Conservation (phyloP, 257 asterid species). For the Plectranthus barbatus region DNA sequence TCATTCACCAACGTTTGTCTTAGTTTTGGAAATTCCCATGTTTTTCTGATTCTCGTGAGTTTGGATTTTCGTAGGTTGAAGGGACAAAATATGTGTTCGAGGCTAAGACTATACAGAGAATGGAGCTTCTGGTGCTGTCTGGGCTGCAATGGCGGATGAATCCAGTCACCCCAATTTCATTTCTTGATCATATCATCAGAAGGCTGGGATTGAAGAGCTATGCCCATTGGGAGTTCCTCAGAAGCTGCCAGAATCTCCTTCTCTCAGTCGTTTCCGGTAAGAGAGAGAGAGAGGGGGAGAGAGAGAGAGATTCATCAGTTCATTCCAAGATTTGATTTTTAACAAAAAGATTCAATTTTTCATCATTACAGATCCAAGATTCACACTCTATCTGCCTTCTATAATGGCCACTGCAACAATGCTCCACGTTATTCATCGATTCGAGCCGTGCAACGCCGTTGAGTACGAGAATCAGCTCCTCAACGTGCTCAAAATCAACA, state of each 20-base stretch:
- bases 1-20: background rate
- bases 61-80: constrained; percentile 37
- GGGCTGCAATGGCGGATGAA: constrained; percentile 86
- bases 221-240: constrained; percentile 54
- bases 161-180: constrained; percentile 86
- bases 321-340: constrained; percentile 7
- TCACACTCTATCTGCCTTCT: constrained; percentile 53
- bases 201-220: constrained; percentile 57
- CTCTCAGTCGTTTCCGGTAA: constrained; percentile 63
- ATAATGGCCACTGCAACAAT: constrained; percentile 76
- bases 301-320: background rate
- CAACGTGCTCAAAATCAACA: constrained; percentile 48
- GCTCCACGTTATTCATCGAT: constrained; percentile 71
- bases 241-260: constrained; percentile 52
- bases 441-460: constrained; percentile 40
- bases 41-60: background rate
- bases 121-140: constrained; percentile 84
- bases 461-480: constrained; percentile 72
- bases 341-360: background rate
- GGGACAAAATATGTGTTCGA: constrained; percentile 56
- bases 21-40: background rate
- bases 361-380: constrained; percentile 56
- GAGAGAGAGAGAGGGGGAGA: too few relatives aligned
- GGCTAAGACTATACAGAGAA: constrained; percentile 69
- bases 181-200: constrained; percentile 65